phyloP scores from a whole-genome alignment of 164 flowering plant genomes.

The Nymphaea colorata region DNA sequence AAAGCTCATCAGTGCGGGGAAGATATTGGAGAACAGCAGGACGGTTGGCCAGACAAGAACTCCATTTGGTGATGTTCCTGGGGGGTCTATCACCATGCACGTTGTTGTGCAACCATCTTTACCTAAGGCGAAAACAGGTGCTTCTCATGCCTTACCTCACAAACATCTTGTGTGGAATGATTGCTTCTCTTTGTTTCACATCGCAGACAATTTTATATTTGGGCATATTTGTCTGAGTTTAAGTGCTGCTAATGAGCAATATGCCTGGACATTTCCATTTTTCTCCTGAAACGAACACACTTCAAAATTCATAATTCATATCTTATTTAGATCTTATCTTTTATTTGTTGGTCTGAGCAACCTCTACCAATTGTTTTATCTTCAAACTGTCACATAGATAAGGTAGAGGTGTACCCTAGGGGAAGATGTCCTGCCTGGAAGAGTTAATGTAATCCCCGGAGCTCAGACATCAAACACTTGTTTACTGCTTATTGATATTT shows the following conservation, averaged over 20 bases:
- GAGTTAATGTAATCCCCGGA: not conserved
- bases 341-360: not conserved
- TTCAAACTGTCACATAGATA: no score
- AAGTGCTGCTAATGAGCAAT: not conserved
- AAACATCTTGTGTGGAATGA: not conserved
- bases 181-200: not conserved
- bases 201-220: not conserved
- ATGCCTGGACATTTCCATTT: not conserved
- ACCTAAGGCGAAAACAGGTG: slow-evolving; percentile 25
- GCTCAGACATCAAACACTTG: not conserved
- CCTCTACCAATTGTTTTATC: not conserved
- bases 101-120: slow-evolving; percentile 38
- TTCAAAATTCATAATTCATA: not conserved
- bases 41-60: slow-evolving; percentile 31
- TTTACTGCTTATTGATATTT: not conserved
- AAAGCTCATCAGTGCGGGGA: slow-evolving; percentile 34
- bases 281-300: not conserved
- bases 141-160: not conserved
- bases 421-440: not conserved
- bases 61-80: slow-evolving; percentile 31
- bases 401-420: not conserved
- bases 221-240: not conserved
- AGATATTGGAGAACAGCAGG: slow-evolving; percentile 35
- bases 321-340: not conserved
- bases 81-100: slow-evolving; percentile 38